Evolutionary conservation across 2,329 filamentous ascomycete genomes (phyloP).

Genomic region (Pseudogymnoascus sp.): DNA sequence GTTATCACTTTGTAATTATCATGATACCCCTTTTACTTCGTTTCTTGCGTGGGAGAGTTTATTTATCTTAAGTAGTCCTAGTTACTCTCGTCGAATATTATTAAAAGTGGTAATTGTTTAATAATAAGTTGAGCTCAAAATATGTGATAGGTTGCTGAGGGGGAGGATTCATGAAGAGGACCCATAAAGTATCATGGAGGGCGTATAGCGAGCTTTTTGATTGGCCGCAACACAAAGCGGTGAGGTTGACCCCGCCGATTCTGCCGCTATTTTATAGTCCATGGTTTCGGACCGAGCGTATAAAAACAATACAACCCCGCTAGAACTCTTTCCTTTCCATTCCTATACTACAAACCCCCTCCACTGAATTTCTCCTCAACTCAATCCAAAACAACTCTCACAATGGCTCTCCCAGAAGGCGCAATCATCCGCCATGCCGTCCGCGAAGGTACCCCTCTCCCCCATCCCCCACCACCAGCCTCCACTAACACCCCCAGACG

Average conservation of each 20-base stretch:
- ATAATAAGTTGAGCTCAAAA: not conserved
- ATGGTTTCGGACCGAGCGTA: not conserved
- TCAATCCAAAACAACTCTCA: not conserved
- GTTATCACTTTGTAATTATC: conserved; percentile 8
- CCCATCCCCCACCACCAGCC: conserved; percentile 1
- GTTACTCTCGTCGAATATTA: not conserved
- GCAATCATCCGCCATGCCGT: conserved; percentile 46
- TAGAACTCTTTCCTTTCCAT: not conserved
- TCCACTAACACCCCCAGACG: conserved; percentile 47
- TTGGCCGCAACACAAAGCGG: not conserved
- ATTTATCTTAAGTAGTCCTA: not conserved
- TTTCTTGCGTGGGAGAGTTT: not conserved
- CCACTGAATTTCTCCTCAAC: not conserved
- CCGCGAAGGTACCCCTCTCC: conserved; percentile 41
- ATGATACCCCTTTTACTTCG: conserved; percentile 7
- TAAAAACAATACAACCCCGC: not conserved
- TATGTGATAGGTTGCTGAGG: not conserved
- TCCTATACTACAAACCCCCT: not conserved
- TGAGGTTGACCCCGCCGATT: not conserved
- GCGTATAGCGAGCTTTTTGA: not conserved
- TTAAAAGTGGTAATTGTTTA: not conserved
- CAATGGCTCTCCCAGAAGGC: conserved; percentile 14
- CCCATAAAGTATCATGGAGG: not conserved
- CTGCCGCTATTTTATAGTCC: not conserved
- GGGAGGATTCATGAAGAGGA: not conserved